Conservation (phyloP, 345 rosid species). For the Moricandia arvensis region DNA sequence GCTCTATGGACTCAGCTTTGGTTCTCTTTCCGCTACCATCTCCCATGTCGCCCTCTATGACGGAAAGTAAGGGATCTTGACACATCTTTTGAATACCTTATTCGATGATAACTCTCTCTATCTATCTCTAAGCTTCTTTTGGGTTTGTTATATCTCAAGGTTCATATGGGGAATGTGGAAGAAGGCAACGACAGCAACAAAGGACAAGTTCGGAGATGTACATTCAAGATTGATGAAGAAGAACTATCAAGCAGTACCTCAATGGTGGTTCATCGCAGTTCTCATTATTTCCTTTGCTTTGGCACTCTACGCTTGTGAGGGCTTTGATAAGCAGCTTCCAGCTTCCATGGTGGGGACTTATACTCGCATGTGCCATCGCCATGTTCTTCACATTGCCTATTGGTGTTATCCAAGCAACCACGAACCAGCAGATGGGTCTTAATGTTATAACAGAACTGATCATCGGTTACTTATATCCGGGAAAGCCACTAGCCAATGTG, state of each 20-base stretch:
- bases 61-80: slow-evolving; percentile 54
- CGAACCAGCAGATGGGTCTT: slow-evolving; percentile 70
- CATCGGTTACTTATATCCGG: slow-evolving; percentile 73
- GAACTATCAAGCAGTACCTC: slow-evolving; percentile 78
- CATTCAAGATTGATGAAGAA: slow-evolving; percentile 81
- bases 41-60: slow-evolving; percentile 73
- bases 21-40: slow-evolving; percentile 49
- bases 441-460: slow-evolving; percentile 78
- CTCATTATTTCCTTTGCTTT: slow-evolving; percentile 46
- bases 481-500: slow-evolving; percentile 87
- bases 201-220: slow-evolving; percentile 51
- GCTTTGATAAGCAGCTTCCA: slow-evolving; percentile 71
- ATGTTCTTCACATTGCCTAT: slow-evolving; percentile 74
- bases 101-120: slow-evolving; percentile 5
- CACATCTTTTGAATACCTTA: not conserved
- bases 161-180: slow-evolving; percentile 65
- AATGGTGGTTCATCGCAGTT: slow-evolving; percentile 70
- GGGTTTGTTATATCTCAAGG: slow-evolving; percentile 36
- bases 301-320: slow-evolving; percentile 65
- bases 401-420: slow-evolving; percentile 80
- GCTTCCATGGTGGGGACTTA: slow-evolving; percentile 91
- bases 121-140: slow-evolving; percentile 21
- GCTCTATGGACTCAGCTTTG: slow-evolving; percentile 64
- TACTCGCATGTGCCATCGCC: slow-evolving; percentile 60
- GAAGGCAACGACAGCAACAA: slow-evolving; percentile 46